Evolutionary conservation across 169 alveolate genomes (phyloP).

Genomic region (Cardiosporidium cionae): DNA sequence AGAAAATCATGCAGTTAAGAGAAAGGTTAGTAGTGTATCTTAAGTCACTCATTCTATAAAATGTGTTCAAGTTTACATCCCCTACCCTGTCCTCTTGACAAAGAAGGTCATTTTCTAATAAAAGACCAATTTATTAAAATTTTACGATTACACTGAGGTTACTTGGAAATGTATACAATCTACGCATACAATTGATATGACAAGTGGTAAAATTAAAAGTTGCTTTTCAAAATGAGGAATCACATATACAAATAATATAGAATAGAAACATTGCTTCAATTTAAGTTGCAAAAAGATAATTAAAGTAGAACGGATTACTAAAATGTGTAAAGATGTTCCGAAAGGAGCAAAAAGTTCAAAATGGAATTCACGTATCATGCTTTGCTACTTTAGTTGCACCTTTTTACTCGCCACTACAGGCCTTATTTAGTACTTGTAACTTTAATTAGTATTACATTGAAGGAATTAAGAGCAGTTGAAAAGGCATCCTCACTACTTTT

Average conservation of each 20-base stretch:
- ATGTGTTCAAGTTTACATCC: neutral
- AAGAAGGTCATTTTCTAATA: neutral
- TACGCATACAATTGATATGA: neutral
- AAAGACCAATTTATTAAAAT: neutral
- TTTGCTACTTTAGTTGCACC: neutral
- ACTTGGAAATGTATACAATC: neutral
- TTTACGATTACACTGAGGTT: neutral
- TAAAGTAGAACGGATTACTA: too few relatives aligned
- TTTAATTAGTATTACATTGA: too few relatives aligned
- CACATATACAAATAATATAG: too few relatives aligned
- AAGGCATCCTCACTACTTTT: neutral
- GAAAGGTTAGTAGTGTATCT: neutral
- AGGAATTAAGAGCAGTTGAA: neutral
- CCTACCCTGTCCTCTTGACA: neutral
- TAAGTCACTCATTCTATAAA: neutral
- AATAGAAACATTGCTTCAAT: too few relatives aligned
- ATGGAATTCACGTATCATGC: neutral
- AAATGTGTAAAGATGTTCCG: too few relatives aligned
- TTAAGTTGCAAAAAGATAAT: too few relatives aligned
- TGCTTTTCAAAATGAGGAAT: too few relatives aligned
- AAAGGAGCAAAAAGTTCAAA: neutral
- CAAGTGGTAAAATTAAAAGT: neutral
- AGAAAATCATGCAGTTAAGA: neutral
- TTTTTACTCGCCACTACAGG: too few relatives aligned
- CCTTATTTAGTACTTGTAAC: too few relatives aligned